Percentiles rank a stretch among this genome's conserved stretches.
Evolutionary conservation across 768 basidiomycete genomes (phyloP).

Genomic region (Agaricus subrufescens): DNA sequence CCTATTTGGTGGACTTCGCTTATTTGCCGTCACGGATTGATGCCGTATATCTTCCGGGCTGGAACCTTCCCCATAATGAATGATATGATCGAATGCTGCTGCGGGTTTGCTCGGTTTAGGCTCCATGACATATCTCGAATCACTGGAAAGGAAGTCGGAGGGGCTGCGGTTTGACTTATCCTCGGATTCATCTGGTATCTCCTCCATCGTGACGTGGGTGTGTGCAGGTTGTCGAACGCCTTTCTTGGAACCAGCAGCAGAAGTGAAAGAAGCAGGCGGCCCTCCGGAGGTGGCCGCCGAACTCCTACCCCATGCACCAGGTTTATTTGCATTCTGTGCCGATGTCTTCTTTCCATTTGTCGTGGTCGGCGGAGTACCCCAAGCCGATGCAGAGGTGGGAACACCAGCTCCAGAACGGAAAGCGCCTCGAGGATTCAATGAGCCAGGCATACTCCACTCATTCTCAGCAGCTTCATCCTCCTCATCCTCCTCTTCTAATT

Average conservation of each 20-base stretch:
- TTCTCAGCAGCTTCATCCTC: neutral
- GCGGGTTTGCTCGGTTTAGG: constrained; percentile 8
- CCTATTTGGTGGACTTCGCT: neutral
- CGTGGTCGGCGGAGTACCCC: neutral
- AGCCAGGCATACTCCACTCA: constrained; percentile 7
- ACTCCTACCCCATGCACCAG: constrained; percentile 1
- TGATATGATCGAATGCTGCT: neutral
- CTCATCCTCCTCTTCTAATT: neutral
- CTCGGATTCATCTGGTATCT: constrained; percentile 6
- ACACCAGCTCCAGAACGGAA: neutral
- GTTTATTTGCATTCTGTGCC: neutral
- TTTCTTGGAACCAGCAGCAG: neutral
- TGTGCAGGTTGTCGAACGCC: neutral
- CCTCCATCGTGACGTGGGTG: constrained; percentile 6
- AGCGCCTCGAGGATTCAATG: constrained; percentile 1
- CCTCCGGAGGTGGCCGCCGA: neutral
- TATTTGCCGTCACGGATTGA: neutral
- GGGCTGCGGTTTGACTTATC: neutral
- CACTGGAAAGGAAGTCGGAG: neutral
- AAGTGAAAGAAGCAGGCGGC: neutral
- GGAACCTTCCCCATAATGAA: neutral
- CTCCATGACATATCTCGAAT: constrained; percentile 3
- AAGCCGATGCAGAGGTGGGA: neutral
- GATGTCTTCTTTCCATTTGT: neutral
- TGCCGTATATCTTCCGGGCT: constrained; percentile 2